Conservation (phyloP, 305 asterid genomes). For the Lippia alba region DNA sequence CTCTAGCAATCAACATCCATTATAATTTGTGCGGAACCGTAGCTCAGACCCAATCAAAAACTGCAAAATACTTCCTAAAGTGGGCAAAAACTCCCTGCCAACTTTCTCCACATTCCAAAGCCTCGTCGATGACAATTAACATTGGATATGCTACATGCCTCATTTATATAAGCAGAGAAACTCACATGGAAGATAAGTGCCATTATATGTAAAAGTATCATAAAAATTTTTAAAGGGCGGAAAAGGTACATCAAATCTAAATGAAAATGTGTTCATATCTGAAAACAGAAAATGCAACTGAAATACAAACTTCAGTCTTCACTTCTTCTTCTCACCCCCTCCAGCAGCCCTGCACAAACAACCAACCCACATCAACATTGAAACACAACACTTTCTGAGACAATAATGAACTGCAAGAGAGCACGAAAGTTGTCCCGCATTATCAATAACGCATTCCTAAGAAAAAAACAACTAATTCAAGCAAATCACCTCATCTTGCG, state of each 20-base stretch:
- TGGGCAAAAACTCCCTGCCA: too few relatives aligned
- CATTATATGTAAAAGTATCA: slow-evolving; percentile 9
- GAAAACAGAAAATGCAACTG: slow-evolving; percentile 10
- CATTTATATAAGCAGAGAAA: background rate
- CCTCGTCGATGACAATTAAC: background rate
- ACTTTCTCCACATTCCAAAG: too few relatives aligned
- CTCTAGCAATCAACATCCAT: too few relatives aligned
- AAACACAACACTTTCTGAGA: background rate
- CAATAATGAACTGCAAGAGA: background rate
- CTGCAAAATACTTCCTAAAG: too few relatives aligned
- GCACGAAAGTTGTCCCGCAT: background rate
- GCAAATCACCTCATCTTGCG: slow-evolving; percentile 70
- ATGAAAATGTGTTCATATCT: slow-evolving; percentile 15
- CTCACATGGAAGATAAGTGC: slow-evolving; percentile 11
- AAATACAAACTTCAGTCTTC: slow-evolving; percentile 31
- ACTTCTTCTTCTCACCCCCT: slow-evolving; percentile 91
- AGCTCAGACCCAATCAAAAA: too few relatives aligned
- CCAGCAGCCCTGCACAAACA: slow-evolving; percentile 75
- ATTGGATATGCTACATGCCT: background rate
- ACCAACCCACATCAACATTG: background rate
- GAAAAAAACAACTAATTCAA: background rate
- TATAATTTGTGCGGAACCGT: too few relatives aligned
- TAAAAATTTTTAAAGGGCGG: slow-evolving; percentile 24
- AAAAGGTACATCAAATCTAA: slow-evolving; percentile 27
- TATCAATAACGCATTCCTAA: background rate